Conservation (phyloP, 108 stramenopile species). For the Cyclotella atomus region DNA sequence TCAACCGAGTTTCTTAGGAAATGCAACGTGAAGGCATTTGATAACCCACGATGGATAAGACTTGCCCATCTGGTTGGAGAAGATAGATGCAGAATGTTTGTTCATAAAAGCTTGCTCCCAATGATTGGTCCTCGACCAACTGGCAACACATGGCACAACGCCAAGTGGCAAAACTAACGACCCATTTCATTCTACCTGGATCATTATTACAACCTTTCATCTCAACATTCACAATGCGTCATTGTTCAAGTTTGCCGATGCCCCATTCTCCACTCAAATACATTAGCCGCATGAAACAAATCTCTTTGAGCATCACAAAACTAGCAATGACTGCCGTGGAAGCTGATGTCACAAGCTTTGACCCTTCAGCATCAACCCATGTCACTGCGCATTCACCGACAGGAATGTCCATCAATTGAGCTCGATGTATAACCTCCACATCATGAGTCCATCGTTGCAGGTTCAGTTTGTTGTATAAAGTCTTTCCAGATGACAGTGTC, state of each 20-base stretch:
- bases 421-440: conserved; percentile 80
- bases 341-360: conserved; percentile 63
- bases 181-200: too few relatives aligned
- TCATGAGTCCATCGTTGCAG: conserved; percentile 82
- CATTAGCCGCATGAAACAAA: conserved; percentile 56
- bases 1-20: conserved; percentile 23
- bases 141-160: conserved; percentile 15
- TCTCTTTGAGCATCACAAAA: conserved; percentile 68
- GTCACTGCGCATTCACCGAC: conserved; percentile 53
- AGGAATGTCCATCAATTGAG: conserved; percentile 45
- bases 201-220: too few relatives aligned
- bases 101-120: conserved; percentile 35
- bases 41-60: conserved; percentile 25
- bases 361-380: conserved; percentile 83
- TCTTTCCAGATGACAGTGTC: conserved; percentile 52
- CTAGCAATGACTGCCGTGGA: conserved; percentile 56
- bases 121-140: conserved; percentile 36
- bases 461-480: conserved; percentile 61
- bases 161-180: too few relatives aligned
- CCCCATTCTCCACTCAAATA: conserved; percentile 53
- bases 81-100: conserved; percentile 26
- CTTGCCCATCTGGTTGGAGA: conserved; percentile 32
- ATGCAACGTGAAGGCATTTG: conserved; percentile 17
- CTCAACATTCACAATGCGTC: too few relatives aligned
- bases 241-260: neutral